Conservation (phyloP, 2,329 filamentous ascomycete genomes). For the Aureobasidium vineae region DNA sequence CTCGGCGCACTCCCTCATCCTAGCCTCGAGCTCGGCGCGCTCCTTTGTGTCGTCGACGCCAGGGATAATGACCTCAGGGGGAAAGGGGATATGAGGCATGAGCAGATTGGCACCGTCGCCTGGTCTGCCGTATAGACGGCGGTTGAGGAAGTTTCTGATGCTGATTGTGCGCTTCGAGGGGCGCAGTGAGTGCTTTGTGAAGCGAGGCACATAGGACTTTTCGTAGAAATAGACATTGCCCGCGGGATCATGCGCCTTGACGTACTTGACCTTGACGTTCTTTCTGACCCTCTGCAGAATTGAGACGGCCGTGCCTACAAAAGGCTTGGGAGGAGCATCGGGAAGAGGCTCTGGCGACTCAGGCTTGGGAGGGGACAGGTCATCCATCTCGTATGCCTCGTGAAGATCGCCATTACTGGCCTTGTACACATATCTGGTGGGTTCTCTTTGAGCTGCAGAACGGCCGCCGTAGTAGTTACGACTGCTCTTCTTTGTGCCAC, state of each 20-base stretch:
- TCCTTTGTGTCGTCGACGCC: neutral
- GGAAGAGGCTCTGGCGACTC: neutral
- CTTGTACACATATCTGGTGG: constrained; percentile 1
- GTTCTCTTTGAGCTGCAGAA: constrained; percentile 2
- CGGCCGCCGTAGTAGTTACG: constrained; percentile 20
- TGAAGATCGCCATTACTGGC: neutral
- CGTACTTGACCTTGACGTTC: neutral
- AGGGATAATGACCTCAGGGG: neutral
- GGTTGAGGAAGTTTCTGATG: constrained; percentile 8
- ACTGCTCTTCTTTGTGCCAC: neutral
- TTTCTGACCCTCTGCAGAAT: neutral
- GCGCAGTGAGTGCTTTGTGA: neutral
- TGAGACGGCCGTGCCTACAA: neutral
- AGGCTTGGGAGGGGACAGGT: neutral
- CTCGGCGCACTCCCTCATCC: neutral
- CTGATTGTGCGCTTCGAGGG: constrained; percentile 1
- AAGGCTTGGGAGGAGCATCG: neutral
- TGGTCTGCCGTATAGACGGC: constrained; percentile 3
- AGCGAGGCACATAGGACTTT: neutral
- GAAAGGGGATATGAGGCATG: neutral
- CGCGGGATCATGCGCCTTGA: neutral
- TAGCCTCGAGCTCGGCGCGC: neutral
- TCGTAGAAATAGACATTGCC: constrained; percentile 3
- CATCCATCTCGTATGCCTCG: neutral
- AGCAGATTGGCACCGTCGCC: constrained; percentile 4